These are phyloP conservation scores for Ogataea dorogensis DNA, from an alignment of 805 yeast genomes.

Conservation along the genomic window DNA sequence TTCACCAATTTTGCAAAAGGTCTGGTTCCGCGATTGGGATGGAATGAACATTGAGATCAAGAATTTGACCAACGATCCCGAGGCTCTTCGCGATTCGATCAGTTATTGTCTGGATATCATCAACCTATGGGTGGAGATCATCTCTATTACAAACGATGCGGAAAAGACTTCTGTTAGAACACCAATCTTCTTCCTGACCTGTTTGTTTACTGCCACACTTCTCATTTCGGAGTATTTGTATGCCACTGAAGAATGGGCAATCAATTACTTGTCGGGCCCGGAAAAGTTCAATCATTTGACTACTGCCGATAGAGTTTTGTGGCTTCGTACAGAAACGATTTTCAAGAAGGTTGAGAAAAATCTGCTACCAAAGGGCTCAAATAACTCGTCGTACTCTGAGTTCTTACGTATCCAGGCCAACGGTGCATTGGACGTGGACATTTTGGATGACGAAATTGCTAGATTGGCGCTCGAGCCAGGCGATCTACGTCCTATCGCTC, in stretches of 20 bases:
- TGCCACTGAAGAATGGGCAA: slow-evolving; percentile 54
- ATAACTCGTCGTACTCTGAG: slow-evolving; percentile 55
- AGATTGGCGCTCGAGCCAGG: slow-evolving; percentile 46
- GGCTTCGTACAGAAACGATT: slow-evolving; percentile 62
- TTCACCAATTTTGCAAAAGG: slow-evolving; percentile 57
- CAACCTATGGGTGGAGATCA: slow-evolving; percentile 69
- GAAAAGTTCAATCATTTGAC: slow-evolving; percentile 23
- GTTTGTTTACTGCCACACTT: slow-evolving; percentile 61
- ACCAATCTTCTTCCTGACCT: slow-evolving; percentile 72
- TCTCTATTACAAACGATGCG: slow-evolving; percentile 62
- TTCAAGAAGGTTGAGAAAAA: slow-evolving; percentile 60
- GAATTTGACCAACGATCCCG: slow-evolving; percentile 50
- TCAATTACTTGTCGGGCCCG: slow-evolving; percentile 31
- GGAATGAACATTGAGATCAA: slow-evolving; percentile 57
- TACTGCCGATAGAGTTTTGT: slow-evolving; percentile 53
- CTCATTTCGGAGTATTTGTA: slow-evolving; percentile 62
- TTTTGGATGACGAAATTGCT: slow-evolving; percentile 49
- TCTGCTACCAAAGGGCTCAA: slow-evolving; percentile 50
- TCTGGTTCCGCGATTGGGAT: slow-evolving; percentile 67
- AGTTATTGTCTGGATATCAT: slow-evolving; percentile 57
- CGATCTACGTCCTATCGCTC: slow-evolving; percentile 43
- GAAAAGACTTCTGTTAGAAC: slow-evolving; percentile 68
- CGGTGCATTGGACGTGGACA: slow-evolving; percentile 55
- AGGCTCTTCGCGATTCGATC: slow-evolving; percentile 63
- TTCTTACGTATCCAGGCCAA: slow-evolving; percentile 56